Percentiles rank a stretch among this genome's conserved stretches.
phyloP scores from a whole-genome alignment of 495 filamentous ascomycete species.

The Podospora pseudocomata region DNA sequence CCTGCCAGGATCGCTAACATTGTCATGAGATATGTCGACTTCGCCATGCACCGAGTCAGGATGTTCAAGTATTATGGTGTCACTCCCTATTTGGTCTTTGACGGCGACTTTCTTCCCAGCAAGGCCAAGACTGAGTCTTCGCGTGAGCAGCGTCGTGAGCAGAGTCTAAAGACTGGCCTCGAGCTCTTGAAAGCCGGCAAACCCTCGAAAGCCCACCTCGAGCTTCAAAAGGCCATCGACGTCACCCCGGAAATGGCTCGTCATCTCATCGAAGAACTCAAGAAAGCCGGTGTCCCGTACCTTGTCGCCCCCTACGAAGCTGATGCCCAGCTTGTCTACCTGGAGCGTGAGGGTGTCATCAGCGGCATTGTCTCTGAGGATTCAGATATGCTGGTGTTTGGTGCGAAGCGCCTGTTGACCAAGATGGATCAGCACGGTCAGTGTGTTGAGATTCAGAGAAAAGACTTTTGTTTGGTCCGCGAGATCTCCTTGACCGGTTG shows the following conservation, averaged over 20 bases:
- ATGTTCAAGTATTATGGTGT: constrained; percentile 94
- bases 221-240: constrained; percentile 94
- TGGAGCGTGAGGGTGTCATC: constrained; percentile 80
- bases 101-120: constrained; percentile 92
- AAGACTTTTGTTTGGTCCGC: constrained; percentile 79
- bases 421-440: constrained; percentile 94
- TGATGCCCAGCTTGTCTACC: constrained; percentile 90
- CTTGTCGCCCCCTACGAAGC: constrained; percentile 97
- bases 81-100: constrained; percentile 88
- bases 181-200: constrained; percentile 78
- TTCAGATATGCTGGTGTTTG: constrained; percentile 94
- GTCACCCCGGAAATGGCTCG: constrained; percentile 95
- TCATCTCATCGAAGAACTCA: constrained; percentile 86
- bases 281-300: constrained; percentile 72
- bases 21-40: constrained; percentile 74
- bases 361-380: constrained; percentile 92
- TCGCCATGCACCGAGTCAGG: constrained; percentile 80
- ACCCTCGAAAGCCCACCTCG: constrained; percentile 71
- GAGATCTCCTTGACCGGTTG: constrained; percentile 88
- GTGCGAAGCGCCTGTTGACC: constrained; percentile 81
- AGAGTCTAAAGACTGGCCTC: constrained; percentile 67
- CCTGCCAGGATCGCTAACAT: neutral
- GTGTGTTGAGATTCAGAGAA: constrained; percentile 84
- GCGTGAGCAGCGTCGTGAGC: constrained; percentile 63
- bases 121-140: constrained; percentile 88